phyloP scores from a whole-genome alignment of 768 basidiomycete genomes.

The Tulasnella sp. region DNA sequence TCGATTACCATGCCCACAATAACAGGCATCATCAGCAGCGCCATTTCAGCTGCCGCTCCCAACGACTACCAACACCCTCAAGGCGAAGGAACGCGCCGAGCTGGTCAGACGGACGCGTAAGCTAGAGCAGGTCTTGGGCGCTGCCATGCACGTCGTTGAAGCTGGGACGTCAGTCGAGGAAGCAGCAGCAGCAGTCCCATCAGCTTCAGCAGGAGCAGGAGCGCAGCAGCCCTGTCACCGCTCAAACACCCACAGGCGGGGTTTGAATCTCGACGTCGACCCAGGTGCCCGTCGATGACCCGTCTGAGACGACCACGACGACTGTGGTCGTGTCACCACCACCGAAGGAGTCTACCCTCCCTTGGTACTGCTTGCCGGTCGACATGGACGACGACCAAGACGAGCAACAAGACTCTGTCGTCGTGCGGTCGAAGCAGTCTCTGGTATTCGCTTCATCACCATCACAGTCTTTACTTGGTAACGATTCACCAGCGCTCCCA shows the following conservation, averaged over 20 bases:
- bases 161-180: not conserved
- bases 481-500: not conserved
- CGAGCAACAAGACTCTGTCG: not conserved
- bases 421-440: not conserved
- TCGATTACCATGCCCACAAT: not conserved
- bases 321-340: not conserved
- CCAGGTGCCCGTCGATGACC: not conserved
- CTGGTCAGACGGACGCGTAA: slow-evolving; percentile 11
- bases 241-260: not conserved
- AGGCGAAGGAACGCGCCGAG: slow-evolving; percentile 11
- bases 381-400: not conserved
- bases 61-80: not conserved
- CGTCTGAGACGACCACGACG: not conserved
- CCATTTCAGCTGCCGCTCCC: not conserved
- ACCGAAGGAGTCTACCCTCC: not conserved
- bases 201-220: not conserved
- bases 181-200: not conserved
- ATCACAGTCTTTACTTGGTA: not conserved
- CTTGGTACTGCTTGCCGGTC: not conserved
- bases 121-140: slow-evolving; percentile 18
- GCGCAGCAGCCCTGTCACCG: too few relatives aligned
- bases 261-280: slow-evolving; percentile 12
- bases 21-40: too few relatives aligned
- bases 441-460: not conserved
- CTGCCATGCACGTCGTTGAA: slow-evolving; percentile 14